Conservation (phyloP, 306 rosid genomes). For the Pyrus pyrifolia region DNA sequence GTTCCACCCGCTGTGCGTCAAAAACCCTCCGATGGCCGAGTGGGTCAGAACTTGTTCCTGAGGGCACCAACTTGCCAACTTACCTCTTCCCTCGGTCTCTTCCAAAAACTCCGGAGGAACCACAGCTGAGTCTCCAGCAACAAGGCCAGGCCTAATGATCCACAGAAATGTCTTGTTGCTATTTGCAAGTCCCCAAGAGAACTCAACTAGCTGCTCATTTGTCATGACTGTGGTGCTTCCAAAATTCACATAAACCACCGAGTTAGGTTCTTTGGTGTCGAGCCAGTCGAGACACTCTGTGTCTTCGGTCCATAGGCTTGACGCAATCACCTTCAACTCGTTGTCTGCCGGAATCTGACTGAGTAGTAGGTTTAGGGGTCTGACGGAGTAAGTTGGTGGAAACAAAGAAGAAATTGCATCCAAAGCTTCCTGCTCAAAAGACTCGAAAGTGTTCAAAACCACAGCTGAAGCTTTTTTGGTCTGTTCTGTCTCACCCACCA, state of each 20-base stretch:
- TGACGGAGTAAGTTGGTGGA: constrained; percentile 46
- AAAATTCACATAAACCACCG: constrained; percentile 64
- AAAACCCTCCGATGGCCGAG: constrained; percentile 49
- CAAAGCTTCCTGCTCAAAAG: constrained; percentile 37
- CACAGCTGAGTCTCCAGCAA: constrained; percentile 6
- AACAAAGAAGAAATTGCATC: constrained; percentile 23
- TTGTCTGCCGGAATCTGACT: constrained; percentile 1
- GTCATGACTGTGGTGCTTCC: constrained; percentile 67
- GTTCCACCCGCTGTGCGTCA: constrained; percentile 75
- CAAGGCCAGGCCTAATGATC: constrained; percentile 57
- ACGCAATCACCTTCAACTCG: constrained; percentile 24
- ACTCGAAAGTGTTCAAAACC: constrained; percentile 47
- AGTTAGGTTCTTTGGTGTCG: constrained; percentile 20
- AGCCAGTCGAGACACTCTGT: constrained; percentile 52
- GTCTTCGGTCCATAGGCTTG: constrained; percentile 71
- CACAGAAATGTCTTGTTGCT: constrained; percentile 43
- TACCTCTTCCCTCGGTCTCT: constrained; percentile 28
- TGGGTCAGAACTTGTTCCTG: constrained; percentile 56
- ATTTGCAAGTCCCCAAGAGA: constrained; percentile 70
- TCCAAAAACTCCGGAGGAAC: constrained; percentile 32
- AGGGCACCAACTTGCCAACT: constrained; percentile 49
- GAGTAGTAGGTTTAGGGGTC: constrained; percentile 38
- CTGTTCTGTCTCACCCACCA: constrained; percentile 4
- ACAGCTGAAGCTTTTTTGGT: constrained; percentile 39
- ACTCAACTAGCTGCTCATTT: constrained; percentile 38